phyloP scores from a whole-genome alignment of 768 basidiomycete species.

The Lactarius pseudohatsudake region DNA sequence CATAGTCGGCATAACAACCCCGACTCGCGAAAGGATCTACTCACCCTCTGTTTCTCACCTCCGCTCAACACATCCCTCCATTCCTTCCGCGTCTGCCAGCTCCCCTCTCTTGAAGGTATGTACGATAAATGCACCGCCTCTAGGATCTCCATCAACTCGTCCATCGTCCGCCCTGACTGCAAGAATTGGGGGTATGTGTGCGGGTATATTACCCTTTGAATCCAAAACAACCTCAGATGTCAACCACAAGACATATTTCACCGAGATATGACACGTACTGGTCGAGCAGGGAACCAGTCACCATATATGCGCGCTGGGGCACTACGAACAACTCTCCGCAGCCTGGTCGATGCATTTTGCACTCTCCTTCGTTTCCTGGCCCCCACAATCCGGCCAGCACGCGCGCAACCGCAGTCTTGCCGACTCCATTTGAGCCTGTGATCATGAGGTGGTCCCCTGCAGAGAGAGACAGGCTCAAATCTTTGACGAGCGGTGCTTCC shows the following conservation, averaged over 20 bases:
- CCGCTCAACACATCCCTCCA: conserved; percentile 96
- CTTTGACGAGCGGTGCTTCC: conserved; percentile 53
- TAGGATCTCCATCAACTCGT: conserved; percentile 74
- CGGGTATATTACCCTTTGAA: conserved; percentile 75
- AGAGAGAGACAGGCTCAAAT: conserved; percentile 60
- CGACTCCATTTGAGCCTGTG: conserved; percentile 90
- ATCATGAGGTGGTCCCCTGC: conserved; percentile 89
- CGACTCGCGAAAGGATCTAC: conserved; percentile 27
- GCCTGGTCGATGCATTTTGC: conserved; percentile 33
- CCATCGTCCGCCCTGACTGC: conserved; percentile 56
- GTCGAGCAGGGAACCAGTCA: conserved; percentile 80
- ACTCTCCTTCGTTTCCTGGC: conserved; percentile 41
- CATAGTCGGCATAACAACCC: conserved; percentile 15
- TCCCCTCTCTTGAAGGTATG: conserved; percentile 83
- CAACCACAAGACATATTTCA: neutral
- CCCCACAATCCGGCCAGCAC: conserved; percentile 92
- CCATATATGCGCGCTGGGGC: conserved; percentile 93
- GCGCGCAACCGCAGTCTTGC: conserved; percentile 86
- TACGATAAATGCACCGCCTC: conserved; percentile 83
- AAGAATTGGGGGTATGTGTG: conserved; percentile 76
- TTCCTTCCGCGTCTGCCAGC: conserved; percentile 86
- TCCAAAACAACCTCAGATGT: neutral
- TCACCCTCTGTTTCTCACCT: conserved; percentile 91
- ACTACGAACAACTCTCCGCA: conserved; percentile 66
- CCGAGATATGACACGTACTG: conserved; percentile 48